These are phyloP conservation scores for Lactarius vividus DNA, from an alignment of 768 basidiomycete genomes.

Conservation along the genomic window DNA sequence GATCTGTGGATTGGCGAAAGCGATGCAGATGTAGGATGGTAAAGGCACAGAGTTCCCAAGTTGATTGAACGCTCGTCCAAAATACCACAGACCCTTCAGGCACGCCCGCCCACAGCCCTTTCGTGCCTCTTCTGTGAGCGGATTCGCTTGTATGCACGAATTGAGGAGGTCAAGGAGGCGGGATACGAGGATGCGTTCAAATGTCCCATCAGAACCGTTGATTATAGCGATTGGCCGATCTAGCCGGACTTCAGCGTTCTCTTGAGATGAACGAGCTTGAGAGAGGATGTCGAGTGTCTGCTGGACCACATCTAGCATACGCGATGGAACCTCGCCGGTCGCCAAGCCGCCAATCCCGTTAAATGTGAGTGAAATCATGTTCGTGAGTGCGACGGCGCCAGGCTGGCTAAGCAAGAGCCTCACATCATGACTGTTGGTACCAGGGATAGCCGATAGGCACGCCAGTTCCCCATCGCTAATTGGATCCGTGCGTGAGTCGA, in stretches of 20 bases:
- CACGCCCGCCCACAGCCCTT: background rate
- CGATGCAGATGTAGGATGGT: background rate
- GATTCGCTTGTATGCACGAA: background rate
- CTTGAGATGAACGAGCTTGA: background rate
- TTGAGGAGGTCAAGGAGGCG: background rate
- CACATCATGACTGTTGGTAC: no score
- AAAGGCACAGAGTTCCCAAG: background rate
- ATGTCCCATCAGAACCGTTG: background rate
- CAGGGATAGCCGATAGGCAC: no score
- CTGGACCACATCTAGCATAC: no score
- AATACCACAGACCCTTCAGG: background rate
- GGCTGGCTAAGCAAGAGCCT: no score
- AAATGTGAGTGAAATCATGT: no score
- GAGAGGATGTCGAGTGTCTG: no score
- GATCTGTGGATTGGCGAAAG: background rate
- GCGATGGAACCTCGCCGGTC: no score
- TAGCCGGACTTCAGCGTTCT: background rate
- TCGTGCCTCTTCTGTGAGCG: background rate
- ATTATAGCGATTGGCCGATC: background rate
- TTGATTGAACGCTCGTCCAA: background rate
- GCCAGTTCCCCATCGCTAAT: no score
- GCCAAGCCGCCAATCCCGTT: no score
- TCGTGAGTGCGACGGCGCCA: no score
- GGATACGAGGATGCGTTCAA: background rate
- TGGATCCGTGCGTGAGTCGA: no score